Base-by-base conservation (phyloP, 2,329 filamentous ascomycete species). In the Colletotrichum shisoi region DNA sequence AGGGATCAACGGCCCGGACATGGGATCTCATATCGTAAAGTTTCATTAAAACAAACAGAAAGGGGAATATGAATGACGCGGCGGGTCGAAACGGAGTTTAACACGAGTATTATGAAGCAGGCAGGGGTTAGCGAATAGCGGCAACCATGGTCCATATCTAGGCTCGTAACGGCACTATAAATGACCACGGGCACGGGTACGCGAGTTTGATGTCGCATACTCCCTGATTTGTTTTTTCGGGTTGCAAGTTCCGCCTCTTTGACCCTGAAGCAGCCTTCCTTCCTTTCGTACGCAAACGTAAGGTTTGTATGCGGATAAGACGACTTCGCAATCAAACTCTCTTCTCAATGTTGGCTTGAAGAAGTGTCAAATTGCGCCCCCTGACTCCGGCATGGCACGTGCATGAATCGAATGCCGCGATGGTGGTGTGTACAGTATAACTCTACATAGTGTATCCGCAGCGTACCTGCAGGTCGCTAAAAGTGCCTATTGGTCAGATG, bases 351-450 rank as follows among this genome's bases (percentile, higher is more conserved):
- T 57, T 58, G 37, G 37, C 61, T 53, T 24, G 27, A 17, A 31
- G 27, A 12, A 46, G 19, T 42, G 62, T 64, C 56, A 60, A 59
- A 60, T 60, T 64, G 9, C 48, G 57, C 44, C 63, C 27, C 57
- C 63, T 65, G 42, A 65, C 49, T 56, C 57, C 34, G 44, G 51
- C 63, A 65, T 65, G 57, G 63, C 63, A 65, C 63, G 51, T 65
- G 63, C 63, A 45, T 61, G 11, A 6, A 24, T 51, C 31, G 51
- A 62, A 60, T 57, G 57, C 57, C 57, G 57, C 51, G 62, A 27
- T 21, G 58, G 59, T 31, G 27, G n/a, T 15, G 46, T n/a, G n/a
- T n/a, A n/a, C n/a, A n/a, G n/a, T 62, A 31, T 7, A 31, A 31
- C 7, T 31, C 27, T 31, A 31, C 27, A 31, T 31, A 5, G 24